Conservation (phyloP, 2,329 filamentous ascomycete species). For the Cryphonectria radicalis region DNA sequence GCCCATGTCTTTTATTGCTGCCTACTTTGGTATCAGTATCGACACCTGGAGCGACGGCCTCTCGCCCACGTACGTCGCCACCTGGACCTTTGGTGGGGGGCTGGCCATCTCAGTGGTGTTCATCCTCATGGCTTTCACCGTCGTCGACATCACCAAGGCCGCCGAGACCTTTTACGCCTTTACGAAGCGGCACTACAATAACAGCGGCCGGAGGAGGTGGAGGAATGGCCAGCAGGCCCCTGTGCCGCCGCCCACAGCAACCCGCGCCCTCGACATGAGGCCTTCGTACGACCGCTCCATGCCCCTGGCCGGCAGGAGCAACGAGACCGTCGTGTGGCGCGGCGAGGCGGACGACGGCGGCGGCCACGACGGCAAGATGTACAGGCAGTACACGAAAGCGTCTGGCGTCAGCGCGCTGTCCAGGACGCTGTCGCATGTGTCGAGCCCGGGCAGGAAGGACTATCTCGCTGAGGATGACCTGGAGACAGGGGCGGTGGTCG, state of each 20-base stretch:
- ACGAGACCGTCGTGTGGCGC: slow-evolving; percentile 23
- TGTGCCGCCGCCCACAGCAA: neutral
- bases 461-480: slow-evolving; percentile 17
- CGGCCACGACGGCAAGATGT: slow-evolving; percentile 19
- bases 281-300: slow-evolving; percentile 10
- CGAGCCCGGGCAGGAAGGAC: slow-evolving; percentile 10
- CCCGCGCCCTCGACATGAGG: neutral
- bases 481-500: slow-evolving; percentile 12
- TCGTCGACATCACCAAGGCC: slow-evolving; percentile 40
- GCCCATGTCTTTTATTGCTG: slow-evolving; percentile 49
- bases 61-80: slow-evolving; percentile 34
- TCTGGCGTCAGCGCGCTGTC: slow-evolving; percentile 26
- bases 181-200: slow-evolving; percentile 14
- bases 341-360: slow-evolving; percentile 21
- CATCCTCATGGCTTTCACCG: slow-evolving; percentile 44
- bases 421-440: slow-evolving; percentile 25
- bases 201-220: neutral
- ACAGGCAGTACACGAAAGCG: slow-evolving; percentile 25
- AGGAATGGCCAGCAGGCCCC: neutral
- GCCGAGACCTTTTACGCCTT: slow-evolving; percentile 25
- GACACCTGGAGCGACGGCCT: slow-evolving; percentile 48
- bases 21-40: slow-evolving; percentile 50
- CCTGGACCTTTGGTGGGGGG: slow-evolving; percentile 43
- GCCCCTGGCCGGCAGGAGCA: slow-evolving; percentile 16
- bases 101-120: slow-evolving; percentile 45